These are phyloP conservation scores for Salix koriyanagi DNA, from an alignment of 345 rosid genomes.

Conservation along the genomic window DNA sequence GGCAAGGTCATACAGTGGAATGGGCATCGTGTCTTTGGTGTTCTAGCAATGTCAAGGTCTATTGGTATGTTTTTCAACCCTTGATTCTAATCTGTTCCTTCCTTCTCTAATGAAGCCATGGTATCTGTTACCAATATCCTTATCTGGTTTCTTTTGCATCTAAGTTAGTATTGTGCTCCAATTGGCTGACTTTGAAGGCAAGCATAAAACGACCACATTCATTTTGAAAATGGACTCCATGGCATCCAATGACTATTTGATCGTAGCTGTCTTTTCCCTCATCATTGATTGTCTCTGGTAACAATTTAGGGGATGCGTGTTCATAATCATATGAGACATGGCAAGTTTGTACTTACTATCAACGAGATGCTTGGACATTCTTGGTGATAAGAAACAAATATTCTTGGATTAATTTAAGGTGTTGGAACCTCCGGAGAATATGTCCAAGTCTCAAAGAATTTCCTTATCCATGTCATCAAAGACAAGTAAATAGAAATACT, in stretches of 20 bases:
- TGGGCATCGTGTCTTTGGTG: conserved; percentile 94
- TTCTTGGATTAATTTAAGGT: neutral
- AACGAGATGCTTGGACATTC: neutral
- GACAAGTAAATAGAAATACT: neutral
- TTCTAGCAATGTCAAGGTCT: conserved; percentile 97
- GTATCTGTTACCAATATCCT: neutral
- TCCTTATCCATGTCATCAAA: neutral
- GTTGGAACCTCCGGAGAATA: neutral
- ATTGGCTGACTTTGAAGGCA: neutral
- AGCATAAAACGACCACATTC: neutral
- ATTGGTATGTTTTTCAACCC: conserved; percentile 50
- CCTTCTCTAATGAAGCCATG: neutral
- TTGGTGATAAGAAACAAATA: neutral
- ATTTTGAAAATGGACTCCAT: neutral
- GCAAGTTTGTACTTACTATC: neutral
- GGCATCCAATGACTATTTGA: neutral
- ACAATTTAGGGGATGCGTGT: neutral
- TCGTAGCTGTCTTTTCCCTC: neutral
- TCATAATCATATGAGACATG: neutral
- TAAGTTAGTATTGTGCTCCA: neutral
- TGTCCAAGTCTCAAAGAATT: neutral
- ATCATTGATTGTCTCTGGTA: neutral
- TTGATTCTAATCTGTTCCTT: neutral
- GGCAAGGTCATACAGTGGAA: conserved; percentile 98
- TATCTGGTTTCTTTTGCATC: neutral